Base-by-base conservation (phyloP, 495 filamentous ascomycete species). In the Daldinia vernicosa region DNA sequence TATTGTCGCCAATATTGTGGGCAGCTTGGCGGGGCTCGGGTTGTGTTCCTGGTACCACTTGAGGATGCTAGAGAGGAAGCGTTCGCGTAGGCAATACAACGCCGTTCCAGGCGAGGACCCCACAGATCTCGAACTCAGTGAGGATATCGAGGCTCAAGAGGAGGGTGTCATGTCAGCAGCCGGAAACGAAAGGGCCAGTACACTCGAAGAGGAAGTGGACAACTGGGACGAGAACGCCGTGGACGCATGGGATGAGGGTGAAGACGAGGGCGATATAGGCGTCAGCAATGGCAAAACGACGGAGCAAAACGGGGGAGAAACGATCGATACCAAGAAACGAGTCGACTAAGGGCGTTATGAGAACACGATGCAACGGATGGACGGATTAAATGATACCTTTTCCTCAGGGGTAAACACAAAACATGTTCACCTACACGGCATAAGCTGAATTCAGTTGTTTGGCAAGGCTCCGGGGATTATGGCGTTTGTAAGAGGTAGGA, bases 11-110 rank as follows among this genome's bases (percentile, higher is more conserved):
- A 98, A 98, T 79, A 76, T 97, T 4, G 84, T 93, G 54, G 95
- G 96, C 40, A 93, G 90, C 63, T 78, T 90, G 15, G 81, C 82
- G 1, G 93, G 87, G 0, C 76, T 98, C 50, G 89, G 85, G 6
- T 74, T 97, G 30, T 94, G 92, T 74, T 89, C 88, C 61, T 93
- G 92, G 90, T 99, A 98, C 69, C 95, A 99, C 80, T 91, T 91
- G 66, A 88, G 95, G 43, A 98, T 98, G 96, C 83, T 99, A 54
- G 94, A 98, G 76, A 85, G 95, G 56, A 93, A 93, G 74, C 87
- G 96, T 53, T 82, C 89, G 75, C 88, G 88, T 47, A 91, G 90
- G 68, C 85, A 87, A 39, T 94, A 96, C 71, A 83, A 84, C 19
- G 79, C 88, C 15, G 88, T 92, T 6, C 80, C 84, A 2, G 81